Base-by-base conservation (phyloP, 106 monocot species). In the Alisma plantagoaquatica region DNA sequence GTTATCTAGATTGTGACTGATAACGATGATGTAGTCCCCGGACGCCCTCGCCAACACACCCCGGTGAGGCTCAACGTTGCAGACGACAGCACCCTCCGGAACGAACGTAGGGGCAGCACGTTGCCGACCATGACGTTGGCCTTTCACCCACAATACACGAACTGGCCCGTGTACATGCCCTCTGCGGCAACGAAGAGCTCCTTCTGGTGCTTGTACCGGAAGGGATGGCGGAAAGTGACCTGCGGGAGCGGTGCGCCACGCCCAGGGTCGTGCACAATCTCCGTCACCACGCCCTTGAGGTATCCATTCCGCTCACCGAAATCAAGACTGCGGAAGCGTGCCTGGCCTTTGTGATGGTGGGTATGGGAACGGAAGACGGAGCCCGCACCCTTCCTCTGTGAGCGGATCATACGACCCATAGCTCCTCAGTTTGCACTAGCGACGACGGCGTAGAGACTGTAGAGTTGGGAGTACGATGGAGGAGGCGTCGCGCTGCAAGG, bases 101-200 rank as follows among this genome's bases (percentile, higher is more conserved):
- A 65, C 44, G 66, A 62, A 7, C 67, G 44, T 10, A 77, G 57
- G 0, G 77, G 77, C 3, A 72, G 59, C 19, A 77, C 77, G 55
- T 77, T 77, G 0, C 77, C 77, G 30, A 73, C 78, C 73, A 78
- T 69, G 48, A 78, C 63, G 29, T 38, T 43, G 49, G 78, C 78
- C 63, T 77, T 77, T 47, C 63, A 62, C 0, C 72, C 77, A 33
- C 77, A 77, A 68, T 31, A 23, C 23, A n/a, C n/a, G n/a, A n/a
- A n/a, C n/a, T n/a, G n/a, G n/a, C n/a, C n/a, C n/a, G n/a, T n/a
- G n/a, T n/a, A n/a, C n/a, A n/a, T n/a, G n/a, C n/a, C n/a, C n/a
- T n/a, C n/a, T n/a, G n/a, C n/a, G n/a, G n/a, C n/a, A n/a, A n/a
- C n/a, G n/a, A n/a, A n/a, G n/a, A n/a, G n/a, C n/a, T n/a, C n/a